Evolutionary conservation across 192 early-diverging fungal genomes (phyloP).

Genomic region (Coemansia sp.): DNA sequence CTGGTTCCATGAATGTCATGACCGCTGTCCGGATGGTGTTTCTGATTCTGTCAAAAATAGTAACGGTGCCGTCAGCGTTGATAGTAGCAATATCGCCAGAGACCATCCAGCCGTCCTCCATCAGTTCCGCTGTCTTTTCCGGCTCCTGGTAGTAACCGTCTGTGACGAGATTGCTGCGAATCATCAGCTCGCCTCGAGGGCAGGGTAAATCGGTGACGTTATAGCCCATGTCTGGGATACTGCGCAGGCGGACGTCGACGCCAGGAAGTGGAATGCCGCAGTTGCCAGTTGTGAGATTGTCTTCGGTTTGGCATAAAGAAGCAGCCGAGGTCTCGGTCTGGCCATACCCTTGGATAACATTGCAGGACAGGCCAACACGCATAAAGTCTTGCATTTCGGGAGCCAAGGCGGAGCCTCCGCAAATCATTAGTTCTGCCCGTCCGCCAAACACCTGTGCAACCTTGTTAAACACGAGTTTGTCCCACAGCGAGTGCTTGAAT

Average conservation of each 20-base stretch:
- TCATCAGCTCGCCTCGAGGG: slow-evolving; percentile 83
- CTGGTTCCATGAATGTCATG: slow-evolving; percentile 84
- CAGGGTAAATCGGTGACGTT: slow-evolving; percentile 66
- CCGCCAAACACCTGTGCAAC: slow-evolving; percentile 73
- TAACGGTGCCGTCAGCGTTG: slow-evolving; percentile 62
- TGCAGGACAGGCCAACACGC: slow-evolving; percentile 27
- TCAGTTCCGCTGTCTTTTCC: slow-evolving; percentile 66
- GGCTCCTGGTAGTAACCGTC: slow-evolving; percentile 74
- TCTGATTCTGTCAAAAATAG: slow-evolving; percentile 73
- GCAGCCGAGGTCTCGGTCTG: not conserved
- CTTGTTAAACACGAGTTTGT: slow-evolving; percentile 82
- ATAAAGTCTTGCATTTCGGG: slow-evolving; percentile 79
- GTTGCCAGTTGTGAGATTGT: not conserved
- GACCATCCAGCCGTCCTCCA: slow-evolving; percentile 75
- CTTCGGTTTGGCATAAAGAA: not conserved
- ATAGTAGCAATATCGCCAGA: slow-evolving; percentile 79
- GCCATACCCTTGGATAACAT: slow-evolving; percentile 10
- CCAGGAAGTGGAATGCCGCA: slow-evolving; percentile 61
- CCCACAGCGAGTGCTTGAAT: slow-evolving; percentile 77
- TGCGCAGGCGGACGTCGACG: slow-evolving; percentile 77
- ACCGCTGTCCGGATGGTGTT: slow-evolving; percentile 75
- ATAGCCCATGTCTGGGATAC: slow-evolving; percentile 82
- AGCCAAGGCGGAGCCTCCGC: slow-evolving; percentile 67
- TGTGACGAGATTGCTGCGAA: slow-evolving; percentile 71
- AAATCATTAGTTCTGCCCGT: slow-evolving; percentile 66